phyloP scores from a whole-genome alignment of 2,329 filamentous ascomycete species.

The Byssothecium circinans region DNA sequence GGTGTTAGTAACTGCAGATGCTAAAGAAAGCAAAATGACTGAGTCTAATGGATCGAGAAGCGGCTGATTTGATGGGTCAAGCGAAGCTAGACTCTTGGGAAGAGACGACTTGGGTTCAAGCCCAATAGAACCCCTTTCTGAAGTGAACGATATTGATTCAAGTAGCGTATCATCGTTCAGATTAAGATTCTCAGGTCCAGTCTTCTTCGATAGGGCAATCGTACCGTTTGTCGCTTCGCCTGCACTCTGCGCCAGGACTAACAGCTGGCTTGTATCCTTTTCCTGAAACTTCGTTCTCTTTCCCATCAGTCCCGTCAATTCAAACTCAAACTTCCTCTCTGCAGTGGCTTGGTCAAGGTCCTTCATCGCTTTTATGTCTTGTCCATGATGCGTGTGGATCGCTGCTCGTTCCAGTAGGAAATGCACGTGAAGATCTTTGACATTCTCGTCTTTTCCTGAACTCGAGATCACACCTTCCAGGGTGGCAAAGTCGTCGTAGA shows the following conservation, averaged over 20 bases:
- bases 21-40: constrained; percentile 75
- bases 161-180: constrained; percentile 92
- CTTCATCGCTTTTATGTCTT: constrained; percentile 72
- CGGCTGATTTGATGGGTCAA: constrained; percentile 81
- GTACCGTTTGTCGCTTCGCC: constrained; percentile 20
- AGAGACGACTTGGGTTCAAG: constrained; percentile 55
- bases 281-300: constrained; percentile 82
- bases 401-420: constrained; percentile 82
- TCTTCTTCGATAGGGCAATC: constrained; percentile 31
- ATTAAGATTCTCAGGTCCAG: constrained; percentile 67
- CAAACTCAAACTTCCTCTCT: constrained; percentile 74
- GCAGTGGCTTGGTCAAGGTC: constrained; percentile 69
- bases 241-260: constrained; percentile 82
- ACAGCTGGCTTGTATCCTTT: constrained; percentile 80
- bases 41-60: constrained; percentile 82
- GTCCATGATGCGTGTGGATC: constrained; percentile 80
- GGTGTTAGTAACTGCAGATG: constrained; percentile 88
- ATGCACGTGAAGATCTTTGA: constrained; percentile 51
- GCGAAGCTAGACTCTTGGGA: constrained; percentile 61
- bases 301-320: constrained; percentile 81
- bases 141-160: constrained; percentile 80
- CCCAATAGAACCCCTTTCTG: constrained; percentile 50
- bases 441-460: constrained; percentile 20
- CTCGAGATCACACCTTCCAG: constrained; percentile 51
- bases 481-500: constrained; percentile 62